These are phyloP conservation scores for Chaetomiaceae sp. DNA, from an alignment of 2,329 filamentous ascomycete genomes.

Conservation along the genomic window DNA sequence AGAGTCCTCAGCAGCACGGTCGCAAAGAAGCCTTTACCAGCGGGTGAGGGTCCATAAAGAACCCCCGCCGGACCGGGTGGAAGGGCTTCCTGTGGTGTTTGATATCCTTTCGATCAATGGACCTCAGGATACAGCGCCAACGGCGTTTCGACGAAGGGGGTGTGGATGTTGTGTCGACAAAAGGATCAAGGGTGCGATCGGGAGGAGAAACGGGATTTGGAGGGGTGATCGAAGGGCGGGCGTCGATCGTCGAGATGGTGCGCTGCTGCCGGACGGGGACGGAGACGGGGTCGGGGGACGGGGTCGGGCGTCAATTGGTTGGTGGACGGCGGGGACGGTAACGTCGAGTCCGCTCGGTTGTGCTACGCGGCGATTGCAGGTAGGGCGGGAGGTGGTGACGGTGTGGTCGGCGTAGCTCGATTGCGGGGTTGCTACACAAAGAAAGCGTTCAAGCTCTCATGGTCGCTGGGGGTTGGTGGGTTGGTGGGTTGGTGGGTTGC, in stretches of 20 bases:
- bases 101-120: constrained; percentile 2
- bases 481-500: constrained; percentile 17
- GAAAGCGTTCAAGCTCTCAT: constrained; percentile 15
- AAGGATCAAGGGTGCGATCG: not conserved
- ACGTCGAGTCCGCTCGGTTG: constrained; percentile 10
- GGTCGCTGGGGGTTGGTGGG: constrained; percentile 12
- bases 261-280: too few relatives aligned
- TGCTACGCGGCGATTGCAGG: constrained; percentile 15
- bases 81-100: not conserved
- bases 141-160: not conserved
- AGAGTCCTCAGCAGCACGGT: constrained; percentile 58
- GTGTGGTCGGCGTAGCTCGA: constrained; percentile 22
- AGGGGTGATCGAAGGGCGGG: constrained; percentile 4
- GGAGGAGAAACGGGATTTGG: not conserved
- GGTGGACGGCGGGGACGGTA: constrained; percentile 11
- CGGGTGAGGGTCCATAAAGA: constrained; percentile 38
- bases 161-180: not conserved
- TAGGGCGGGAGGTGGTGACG: constrained; percentile 15
- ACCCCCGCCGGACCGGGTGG: constrained; percentile 21
- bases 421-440: constrained; percentile 27
- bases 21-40: constrained; percentile 45
- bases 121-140: not conserved
- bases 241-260: constrained; percentile 14
- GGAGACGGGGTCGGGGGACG: too few relatives aligned
- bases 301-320: constrained; percentile 21